Evolutionary conservation across 306 rosid species (phyloP).

Genomic region (Prunus salicina): DNA sequence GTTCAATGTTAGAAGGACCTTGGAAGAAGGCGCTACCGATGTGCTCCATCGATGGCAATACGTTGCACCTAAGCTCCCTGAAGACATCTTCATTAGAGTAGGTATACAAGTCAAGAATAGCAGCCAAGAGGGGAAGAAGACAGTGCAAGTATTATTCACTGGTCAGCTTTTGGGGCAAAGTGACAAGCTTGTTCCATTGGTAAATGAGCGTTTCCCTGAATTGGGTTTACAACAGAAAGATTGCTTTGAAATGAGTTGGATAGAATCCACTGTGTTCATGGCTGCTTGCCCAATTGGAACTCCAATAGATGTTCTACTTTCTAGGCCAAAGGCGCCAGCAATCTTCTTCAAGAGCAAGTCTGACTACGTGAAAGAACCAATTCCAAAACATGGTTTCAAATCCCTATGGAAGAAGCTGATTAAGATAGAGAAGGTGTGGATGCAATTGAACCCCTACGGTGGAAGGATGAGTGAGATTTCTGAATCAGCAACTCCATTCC

Average conservation of each 20-base stretch:
- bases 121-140: not conserved
- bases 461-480: conserved; percentile 18
- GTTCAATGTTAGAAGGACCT: not conserved
- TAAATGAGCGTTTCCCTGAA: conserved; percentile 10
- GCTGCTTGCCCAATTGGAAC: conserved; percentile 11
- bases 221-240: conserved; percentile 4
- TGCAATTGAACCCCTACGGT: conserved; percentile 10
- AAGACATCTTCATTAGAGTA: conserved; percentile 19
- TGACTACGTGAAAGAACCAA: conserved; percentile 5
- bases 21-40: conserved; percentile 20
- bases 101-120: not conserved
- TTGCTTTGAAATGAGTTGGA: conserved; percentile 14
- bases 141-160: not conserved
- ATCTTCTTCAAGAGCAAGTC: conserved; percentile 3
- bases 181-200: not conserved
- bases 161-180: conserved; percentile 6
- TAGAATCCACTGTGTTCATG: not conserved
- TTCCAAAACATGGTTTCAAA: not conserved
- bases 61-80: conserved; percentile 17
- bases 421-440: not conserved
- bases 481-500: conserved; percentile 10
- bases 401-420: not conserved
- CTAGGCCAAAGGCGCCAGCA: not conserved
- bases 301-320: not conserved
- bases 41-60: conserved; percentile 16